Evolutionary conservation across 2,329 filamentous ascomycete genomes (phyloP).

Genomic region (Fonsecaea nubica): DNA sequence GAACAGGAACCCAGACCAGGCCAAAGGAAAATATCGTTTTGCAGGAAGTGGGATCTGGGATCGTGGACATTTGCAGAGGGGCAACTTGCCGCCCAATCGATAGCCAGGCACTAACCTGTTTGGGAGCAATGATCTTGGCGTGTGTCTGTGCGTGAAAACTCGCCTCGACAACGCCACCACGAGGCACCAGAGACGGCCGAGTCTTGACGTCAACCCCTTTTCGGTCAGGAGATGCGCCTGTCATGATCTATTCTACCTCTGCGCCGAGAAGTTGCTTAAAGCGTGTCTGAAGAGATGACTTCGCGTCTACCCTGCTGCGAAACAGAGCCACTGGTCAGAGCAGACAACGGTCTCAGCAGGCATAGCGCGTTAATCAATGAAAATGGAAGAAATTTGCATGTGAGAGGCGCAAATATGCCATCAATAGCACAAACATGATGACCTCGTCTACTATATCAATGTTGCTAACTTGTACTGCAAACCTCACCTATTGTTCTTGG

Average conservation of each 20-base stretch:
- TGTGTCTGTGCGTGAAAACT: background rate
- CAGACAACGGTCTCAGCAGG: too few species aligned
- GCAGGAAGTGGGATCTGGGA: conserved; percentile 12
- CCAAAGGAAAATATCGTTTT: conserved; percentile 32
- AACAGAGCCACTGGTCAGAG: background rate
- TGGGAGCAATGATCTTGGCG: background rate
- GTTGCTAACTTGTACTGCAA: background rate
- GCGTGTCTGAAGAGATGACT: background rate
- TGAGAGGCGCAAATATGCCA: background rate
- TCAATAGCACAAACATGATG: background rate
- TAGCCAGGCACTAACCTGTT: background rate
- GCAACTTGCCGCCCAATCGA: conserved; percentile 9
- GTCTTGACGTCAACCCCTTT: background rate
- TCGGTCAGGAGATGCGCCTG: background rate
- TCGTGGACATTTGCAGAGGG: background rate
- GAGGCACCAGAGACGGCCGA: background rate
- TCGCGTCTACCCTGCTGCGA: background rate
- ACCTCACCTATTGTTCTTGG: background rate
- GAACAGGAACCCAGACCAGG: conserved; percentile 29
- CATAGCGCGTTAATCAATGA: too few species aligned
- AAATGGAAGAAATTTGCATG: background rate
- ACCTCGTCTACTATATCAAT: background rate
- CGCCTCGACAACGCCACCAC: background rate
- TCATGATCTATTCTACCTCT: background rate
- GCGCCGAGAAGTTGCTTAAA: background rate